Base-by-base conservation (phyloP, 164 flowering plant genomes). In the Umbellularia californica region DNA sequence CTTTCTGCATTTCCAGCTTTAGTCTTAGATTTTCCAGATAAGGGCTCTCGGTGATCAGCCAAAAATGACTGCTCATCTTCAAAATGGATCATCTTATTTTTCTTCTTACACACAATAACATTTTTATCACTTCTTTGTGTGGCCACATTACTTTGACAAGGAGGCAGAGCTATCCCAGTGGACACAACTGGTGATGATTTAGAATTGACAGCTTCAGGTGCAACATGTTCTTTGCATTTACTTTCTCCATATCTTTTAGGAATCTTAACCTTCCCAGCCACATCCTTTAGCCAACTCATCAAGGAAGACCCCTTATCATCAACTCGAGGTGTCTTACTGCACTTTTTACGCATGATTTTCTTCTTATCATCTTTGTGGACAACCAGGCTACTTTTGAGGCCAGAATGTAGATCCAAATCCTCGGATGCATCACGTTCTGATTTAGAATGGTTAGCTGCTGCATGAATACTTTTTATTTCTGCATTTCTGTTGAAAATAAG, bases 321-420 rank as follows among this genome's bases (percentile, higher is more conserved):
- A 76, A 84, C 84, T 69, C 13, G 64, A 73, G 70, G 70, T 5
- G 75, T 58, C 77, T 85, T 86, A 68, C 83, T 78, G 74, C 82
- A 83, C 79, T 30, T 80, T 30, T 78, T 82, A 73, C 70, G 68
- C 70, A 50, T 28, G 23, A 73, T 28, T 23, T 55, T 67, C 30
- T 63, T 76, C 76, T 5, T 58, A 50, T 58, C 14, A 74, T 74
- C 75, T 70, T 62, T 71, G 70, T 66, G 70, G 47, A 33, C 30
- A 71, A 65, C 76, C 72, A 58, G 65, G 24, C 17, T 51, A 71
- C 58, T 79, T 71, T 74, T 78, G 52, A 70, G 47, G 63, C 23
- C 70, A 70, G 72, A 73, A 74, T 24, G 25, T 27, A 70, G 30
- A 62, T 62, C 79, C 24, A 7, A 30, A 47, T 70, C 81, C 17